phyloP scores from a whole-genome alignment of 176 grass and related monocot species.

The Carex myosuroides region DNA sequence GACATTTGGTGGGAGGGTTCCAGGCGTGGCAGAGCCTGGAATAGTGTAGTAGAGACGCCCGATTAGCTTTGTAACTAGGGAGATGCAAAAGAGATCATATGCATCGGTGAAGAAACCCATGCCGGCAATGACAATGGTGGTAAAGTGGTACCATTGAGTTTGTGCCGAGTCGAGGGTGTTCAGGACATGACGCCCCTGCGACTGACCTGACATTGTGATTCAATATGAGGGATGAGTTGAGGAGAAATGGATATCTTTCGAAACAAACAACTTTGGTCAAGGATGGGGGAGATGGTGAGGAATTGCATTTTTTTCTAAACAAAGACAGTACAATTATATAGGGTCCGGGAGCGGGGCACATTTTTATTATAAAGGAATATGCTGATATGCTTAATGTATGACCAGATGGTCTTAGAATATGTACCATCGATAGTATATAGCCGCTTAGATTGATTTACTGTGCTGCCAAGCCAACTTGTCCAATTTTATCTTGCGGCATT shows the following conservation, averaged over 20 bases:
- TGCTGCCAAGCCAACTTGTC: slow-evolving; percentile 2
- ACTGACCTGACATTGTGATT: neutral
- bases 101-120: slow-evolving; percentile 46
- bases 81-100: slow-evolving; percentile 42
- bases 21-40: slow-evolving; percentile 14
- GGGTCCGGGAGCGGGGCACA: neutral
- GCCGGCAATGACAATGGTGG: slow-evolving; percentile 31
- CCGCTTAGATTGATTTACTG: neutral
- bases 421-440: neutral
- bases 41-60: slow-evolving; percentile 30
- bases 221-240: neutral
- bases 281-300: neutral
- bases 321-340: neutral
- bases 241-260: neutral
- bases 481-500: neutral
- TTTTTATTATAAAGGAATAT: neutral
- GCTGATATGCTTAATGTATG: neutral
- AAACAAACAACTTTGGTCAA: neutral
- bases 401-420: neutral
- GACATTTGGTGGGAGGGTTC: slow-evolving; percentile 22
- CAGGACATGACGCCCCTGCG: neutral
- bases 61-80: slow-evolving; percentile 32
- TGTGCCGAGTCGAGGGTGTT: slow-evolving; percentile 24
- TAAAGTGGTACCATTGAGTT: slow-evolving; percentile 36
- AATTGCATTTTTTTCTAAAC: neutral